These are phyloP conservation scores for Alisma plantagoaquatica DNA, from an alignment of 106 monocot species.

Conservation along the genomic window DNA sequence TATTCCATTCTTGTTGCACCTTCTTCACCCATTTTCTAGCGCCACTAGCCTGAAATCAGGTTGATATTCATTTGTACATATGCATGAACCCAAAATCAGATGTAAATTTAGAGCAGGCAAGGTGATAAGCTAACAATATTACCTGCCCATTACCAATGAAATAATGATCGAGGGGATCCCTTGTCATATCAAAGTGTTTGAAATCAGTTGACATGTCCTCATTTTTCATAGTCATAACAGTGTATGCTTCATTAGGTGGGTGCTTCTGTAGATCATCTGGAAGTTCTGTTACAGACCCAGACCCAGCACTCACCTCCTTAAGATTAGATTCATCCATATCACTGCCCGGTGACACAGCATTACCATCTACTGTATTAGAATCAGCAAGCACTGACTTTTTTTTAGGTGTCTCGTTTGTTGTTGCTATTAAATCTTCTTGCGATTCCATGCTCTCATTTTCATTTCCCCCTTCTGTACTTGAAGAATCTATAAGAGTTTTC, in stretches of 20 bases:
- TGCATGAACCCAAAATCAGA: too few species aligned
- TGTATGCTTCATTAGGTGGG: constrained; percentile 4
- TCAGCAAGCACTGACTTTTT: too few species aligned
- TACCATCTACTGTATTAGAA: constrained; percentile 10
- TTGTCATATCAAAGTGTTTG: constrained; percentile 79
- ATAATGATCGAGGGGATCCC: constrained; percentile 68
- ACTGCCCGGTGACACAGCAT: too few species aligned
- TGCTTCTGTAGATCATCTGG: constrained; percentile 2
- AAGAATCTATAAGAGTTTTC: constrained; percentile 20
- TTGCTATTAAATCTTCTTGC: too few species aligned
- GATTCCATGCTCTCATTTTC: too few species aligned
- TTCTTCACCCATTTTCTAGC: constrained; percentile 88
- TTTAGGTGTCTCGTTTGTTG: too few species aligned
- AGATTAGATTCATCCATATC: too few species aligned
- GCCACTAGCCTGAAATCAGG: constrained; percentile 27
- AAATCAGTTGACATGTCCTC: constrained; percentile 11
- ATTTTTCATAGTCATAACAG: not conserved
- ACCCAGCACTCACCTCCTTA: too few species aligned
- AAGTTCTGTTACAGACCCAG: too few species aligned
- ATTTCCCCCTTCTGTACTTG: not conserved
- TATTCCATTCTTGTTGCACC: constrained; percentile 90
- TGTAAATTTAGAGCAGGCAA: not conserved
- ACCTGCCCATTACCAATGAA: constrained; percentile 55
- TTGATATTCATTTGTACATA: not conserved
- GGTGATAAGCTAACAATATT: not conserved